These are phyloP conservation scores for Suillus clintonianus DNA, from an alignment of 768 basidiomycete species.

Conservation along the genomic window DNA sequence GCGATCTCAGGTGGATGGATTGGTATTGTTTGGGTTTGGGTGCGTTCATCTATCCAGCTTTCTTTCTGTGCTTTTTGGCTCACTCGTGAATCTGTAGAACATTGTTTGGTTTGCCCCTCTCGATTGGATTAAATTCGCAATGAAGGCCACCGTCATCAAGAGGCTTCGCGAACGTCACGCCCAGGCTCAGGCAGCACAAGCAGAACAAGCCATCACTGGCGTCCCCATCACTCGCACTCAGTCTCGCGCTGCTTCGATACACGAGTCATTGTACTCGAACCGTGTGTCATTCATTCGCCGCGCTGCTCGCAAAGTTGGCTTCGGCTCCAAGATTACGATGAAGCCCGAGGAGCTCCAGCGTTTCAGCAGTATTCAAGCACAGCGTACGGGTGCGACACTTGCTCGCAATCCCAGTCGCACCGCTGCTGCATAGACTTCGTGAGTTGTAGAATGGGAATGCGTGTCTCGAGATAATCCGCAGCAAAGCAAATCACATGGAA, in stretches of 20 bases:
- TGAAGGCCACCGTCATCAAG: constrained; percentile 94
- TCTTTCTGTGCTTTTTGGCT: constrained; percentile 6
- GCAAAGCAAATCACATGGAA: neutral
- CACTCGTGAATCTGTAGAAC: constrained; percentile 53
- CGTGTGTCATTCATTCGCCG: constrained; percentile 92
- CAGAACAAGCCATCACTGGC: constrained; percentile 36
- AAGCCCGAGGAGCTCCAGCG: constrained; percentile 84
- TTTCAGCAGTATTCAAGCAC: constrained; percentile 86
- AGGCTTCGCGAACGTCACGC: constrained; percentile 68
- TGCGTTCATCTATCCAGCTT: constrained; percentile 40
- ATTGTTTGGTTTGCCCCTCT: constrained; percentile 96
- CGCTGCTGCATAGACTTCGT: constrained; percentile 38
- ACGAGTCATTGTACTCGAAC: constrained; percentile 93
- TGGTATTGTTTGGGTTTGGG: constrained; percentile 97
- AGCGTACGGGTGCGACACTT: constrained; percentile 72
- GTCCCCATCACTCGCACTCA: constrained; percentile 83
- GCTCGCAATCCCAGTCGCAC: constrained; percentile 77
- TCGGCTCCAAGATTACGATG: constrained; percentile 77
- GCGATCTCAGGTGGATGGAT: constrained; percentile 92
- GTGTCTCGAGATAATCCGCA: neutral
- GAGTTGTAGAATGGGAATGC: neutral
- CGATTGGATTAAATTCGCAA: constrained; percentile 93
- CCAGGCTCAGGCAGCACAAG: constrained; percentile 39
- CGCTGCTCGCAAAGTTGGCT: constrained; percentile 85
- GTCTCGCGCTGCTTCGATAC: constrained; percentile 86